phyloP scores from a whole-genome alignment of 257 asterid species.

The Solanum corneliomulleri region DNA sequence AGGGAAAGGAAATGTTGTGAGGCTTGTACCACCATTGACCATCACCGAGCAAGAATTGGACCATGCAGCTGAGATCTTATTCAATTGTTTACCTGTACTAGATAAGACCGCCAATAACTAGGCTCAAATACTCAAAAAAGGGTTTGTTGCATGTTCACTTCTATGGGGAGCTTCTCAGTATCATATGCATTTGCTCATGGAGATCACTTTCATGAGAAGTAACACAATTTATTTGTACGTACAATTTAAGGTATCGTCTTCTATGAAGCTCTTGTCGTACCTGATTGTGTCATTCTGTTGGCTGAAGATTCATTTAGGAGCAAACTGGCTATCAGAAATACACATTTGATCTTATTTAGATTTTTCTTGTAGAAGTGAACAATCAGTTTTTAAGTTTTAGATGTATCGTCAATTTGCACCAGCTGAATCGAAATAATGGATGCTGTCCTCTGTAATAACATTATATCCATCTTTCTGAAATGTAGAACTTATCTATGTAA shows the following conservation, averaged over 20 bases:
- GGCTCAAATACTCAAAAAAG: neutral
- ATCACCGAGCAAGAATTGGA: conserved; percentile 62
- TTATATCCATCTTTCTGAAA: neutral
- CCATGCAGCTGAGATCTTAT: conserved; percentile 48
- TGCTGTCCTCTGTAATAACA: neutral
- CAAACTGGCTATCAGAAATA: neutral
- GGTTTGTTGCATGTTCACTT: neutral
- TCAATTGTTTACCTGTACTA: conserved; percentile 47
- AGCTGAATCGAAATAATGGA: neutral
- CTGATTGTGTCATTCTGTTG: neutral
- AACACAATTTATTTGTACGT: neutral
- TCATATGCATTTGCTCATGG: neutral
- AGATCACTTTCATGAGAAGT: neutral
- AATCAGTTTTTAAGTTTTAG: neutral
- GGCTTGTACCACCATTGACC: conserved; percentile 85
- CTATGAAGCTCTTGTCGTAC: neutral
- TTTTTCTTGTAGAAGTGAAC: neutral
- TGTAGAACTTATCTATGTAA: neutral
- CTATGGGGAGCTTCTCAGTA: neutral
- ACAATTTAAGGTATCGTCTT: neutral
- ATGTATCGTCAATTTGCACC: neutral
- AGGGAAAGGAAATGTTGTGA: conserved; percentile 81
- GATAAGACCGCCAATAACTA: conserved; percentile 20
- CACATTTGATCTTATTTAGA: neutral
- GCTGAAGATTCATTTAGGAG: neutral